Evolutionary conservation across 2,329 filamentous ascomycete species (phyloP).

Genomic region (Claviceps arundinis): DNA sequence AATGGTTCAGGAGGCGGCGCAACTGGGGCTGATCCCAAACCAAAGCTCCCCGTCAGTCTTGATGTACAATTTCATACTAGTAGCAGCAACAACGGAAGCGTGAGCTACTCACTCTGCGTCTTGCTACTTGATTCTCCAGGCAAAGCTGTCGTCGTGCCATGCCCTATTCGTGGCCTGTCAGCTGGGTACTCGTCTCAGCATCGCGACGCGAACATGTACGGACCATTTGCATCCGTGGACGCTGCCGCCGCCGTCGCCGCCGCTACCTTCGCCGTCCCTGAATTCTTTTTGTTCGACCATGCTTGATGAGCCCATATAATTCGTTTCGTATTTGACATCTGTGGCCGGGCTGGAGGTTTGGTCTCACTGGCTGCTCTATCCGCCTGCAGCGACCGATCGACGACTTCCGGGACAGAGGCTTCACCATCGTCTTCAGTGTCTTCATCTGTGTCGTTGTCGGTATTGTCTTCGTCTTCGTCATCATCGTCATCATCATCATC

Average conservation of each 20-base stretch:
- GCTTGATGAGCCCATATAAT: neutral
- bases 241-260: neutral
- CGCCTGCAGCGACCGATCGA: neutral
- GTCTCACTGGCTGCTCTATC: neutral
- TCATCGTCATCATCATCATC: neutral
- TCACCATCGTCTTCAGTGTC: neutral
- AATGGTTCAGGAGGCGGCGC: neutral
- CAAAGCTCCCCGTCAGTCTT: neutral
- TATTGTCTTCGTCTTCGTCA: neutral
- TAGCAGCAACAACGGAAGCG: neutral
- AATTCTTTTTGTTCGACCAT: neutral
- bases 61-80: neutral
- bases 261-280: neutral
- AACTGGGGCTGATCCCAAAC: constrained; percentile 1
- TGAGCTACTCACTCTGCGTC: neutral
- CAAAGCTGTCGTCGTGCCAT: neutral
- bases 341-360: neutral
- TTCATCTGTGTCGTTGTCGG: neutral
- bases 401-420: neutral
- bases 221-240: neutral
- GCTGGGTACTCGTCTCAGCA: neutral
- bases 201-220: neutral
- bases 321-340: neutral
- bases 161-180: neutral
- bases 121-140: neutral